Conservation (phyloP, 352 stramenopile species). For the Phytophthora agathidicida region DNA sequence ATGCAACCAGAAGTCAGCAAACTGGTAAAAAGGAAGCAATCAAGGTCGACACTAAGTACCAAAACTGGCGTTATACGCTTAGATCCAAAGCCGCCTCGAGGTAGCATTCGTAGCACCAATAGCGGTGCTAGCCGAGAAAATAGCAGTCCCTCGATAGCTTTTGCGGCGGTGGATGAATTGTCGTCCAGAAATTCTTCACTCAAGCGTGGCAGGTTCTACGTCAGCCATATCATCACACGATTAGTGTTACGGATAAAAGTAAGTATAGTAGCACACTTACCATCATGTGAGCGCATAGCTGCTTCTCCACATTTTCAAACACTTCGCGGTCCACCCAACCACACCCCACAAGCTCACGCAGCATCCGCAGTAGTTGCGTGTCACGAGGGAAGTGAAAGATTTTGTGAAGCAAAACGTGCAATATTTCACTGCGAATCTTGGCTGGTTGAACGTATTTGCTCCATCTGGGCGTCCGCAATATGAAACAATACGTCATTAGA, state of each 20-base stretch:
- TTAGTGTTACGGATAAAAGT: constrained; percentile 1
- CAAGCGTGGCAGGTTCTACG: constrained; percentile 46
- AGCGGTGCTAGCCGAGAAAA: constrained; percentile 68
- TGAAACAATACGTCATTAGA: not conserved
- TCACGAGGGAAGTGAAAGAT: constrained; percentile 53
- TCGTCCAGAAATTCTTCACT: constrained; percentile 57
- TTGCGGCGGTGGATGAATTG: constrained; percentile 33
- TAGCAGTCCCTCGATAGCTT: constrained; percentile 51
- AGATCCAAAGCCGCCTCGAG: constrained; percentile 29
- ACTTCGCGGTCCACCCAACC: constrained; percentile 35
- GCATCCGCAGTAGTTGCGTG: constrained; percentile 41
- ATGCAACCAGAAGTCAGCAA: constrained; percentile 2
- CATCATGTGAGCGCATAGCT: constrained; percentile 44
- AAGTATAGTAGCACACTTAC: constrained; percentile 19
- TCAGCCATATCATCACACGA: not conserved
- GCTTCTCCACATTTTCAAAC: constrained; percentile 26
- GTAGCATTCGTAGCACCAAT: constrained; percentile 68
- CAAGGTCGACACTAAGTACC: constrained; percentile 21
- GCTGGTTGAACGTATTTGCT: constrained; percentile 17
- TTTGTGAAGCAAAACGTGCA: constrained; percentile 44
- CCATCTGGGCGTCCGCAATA: constrained; percentile 33
- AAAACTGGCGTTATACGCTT: constrained; percentile 4
- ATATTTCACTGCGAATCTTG: constrained; percentile 17
- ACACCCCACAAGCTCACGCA: constrained; percentile 47
- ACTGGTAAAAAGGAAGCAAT: not conserved